Percentiles rank a stretch among this genome's conserved stretches.
phyloP scores from a whole-genome alignment of 2,329 filamentous ascomycete species.

The Hymenoscyphus albidus region DNA sequence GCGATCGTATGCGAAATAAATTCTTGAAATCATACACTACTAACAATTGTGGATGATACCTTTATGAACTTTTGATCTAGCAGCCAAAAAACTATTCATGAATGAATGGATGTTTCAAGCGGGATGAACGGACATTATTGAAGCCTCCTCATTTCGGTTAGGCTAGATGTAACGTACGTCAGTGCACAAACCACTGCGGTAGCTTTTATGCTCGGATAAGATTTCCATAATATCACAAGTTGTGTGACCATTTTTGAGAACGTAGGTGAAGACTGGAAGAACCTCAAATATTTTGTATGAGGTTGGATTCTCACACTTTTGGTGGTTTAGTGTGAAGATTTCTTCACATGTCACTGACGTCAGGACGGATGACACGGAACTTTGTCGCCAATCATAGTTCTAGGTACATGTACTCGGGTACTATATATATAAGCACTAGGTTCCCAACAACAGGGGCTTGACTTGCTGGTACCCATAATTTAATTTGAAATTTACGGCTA shows the following conservation, averaged over 20 bases:
- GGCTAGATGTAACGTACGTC: constrained; percentile 2
- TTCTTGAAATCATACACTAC: not conserved
- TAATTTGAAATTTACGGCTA: not conserved
- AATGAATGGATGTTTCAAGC: not conserved
- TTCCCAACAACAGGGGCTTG: too few relatives aligned
- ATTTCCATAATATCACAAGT: not conserved
- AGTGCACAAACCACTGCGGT: constrained; percentile 1
- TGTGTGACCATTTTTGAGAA: not conserved
- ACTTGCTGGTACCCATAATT: too few relatives aligned
- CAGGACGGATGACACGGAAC: too few relatives aligned
- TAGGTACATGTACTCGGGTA: too few relatives aligned
- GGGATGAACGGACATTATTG: constrained; percentile 4
- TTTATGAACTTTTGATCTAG: not conserved
- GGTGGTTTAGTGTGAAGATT: not conserved
- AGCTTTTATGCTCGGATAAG: not conserved
- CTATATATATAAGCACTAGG: too few relatives aligned
- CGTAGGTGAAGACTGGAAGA: too few relatives aligned
- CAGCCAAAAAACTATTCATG: not conserved
- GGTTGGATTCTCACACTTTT: too few relatives aligned
- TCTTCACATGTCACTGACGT: not conserved
- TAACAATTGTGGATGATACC: not conserved
- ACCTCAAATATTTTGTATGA: too few relatives aligned
- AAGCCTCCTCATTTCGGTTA: constrained; percentile 7
- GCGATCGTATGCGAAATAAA: not conserved
- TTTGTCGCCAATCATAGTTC: too few relatives aligned